These are phyloP conservation scores for Nigrospora sphaerica DNA, from an alignment of 2,329 filamentous ascomycete genomes.

Conservation along the genomic window DNA sequence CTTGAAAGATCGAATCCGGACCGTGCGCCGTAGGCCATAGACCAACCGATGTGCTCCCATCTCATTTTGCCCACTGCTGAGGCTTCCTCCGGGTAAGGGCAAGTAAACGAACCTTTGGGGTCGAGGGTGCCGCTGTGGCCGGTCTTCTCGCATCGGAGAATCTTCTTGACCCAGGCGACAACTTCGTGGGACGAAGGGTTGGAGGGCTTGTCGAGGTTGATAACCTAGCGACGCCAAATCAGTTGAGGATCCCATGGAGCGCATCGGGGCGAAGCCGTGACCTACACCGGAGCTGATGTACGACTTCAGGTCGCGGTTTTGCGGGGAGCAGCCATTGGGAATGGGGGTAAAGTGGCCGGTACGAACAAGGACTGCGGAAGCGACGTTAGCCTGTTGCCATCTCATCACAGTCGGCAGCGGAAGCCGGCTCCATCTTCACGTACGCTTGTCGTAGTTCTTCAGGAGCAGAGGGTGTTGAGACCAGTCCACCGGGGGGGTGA, in stretches of 20 bases:
- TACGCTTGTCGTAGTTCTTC: slow-evolving; percentile 92
- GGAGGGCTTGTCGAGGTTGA: slow-evolving; percentile 96
- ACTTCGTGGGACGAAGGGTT: slow-evolving; percentile 99
- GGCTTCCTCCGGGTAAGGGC: no score
- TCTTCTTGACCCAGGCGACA: slow-evolving; percentile 98
- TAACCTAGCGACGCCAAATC: slow-evolving; percentile 45
- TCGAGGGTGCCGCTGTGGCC: slow-evolving; percentile 98
- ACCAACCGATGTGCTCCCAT: no score
- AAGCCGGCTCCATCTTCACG: slow-evolving; percentile 25
- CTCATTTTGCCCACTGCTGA: no score
- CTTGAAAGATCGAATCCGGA: no score
- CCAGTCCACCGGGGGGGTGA: slow-evolving; percentile 72
- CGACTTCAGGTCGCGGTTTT: slow-evolving; percentile 91
- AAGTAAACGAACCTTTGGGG: slow-evolving; percentile 51
- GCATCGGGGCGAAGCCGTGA: neutral
- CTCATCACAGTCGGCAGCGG: no score
- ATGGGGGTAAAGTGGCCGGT: slow-evolving; percentile 97
- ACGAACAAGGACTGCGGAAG: slow-evolving; percentile 68
- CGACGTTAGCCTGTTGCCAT: slow-evolving; percentile 12
- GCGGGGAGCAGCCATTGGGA: slow-evolving; percentile 81
- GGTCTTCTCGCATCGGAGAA: slow-evolving; percentile 90
- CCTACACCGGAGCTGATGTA: slow-evolving; percentile 51
- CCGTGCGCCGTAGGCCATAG: no score
- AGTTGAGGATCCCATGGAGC: neutral
- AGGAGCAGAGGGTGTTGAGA: slow-evolving; percentile 89